phyloP scores from a whole-genome alignment of 176 grass and related monocot genomes.

The Juncus inflexus region DNA sequence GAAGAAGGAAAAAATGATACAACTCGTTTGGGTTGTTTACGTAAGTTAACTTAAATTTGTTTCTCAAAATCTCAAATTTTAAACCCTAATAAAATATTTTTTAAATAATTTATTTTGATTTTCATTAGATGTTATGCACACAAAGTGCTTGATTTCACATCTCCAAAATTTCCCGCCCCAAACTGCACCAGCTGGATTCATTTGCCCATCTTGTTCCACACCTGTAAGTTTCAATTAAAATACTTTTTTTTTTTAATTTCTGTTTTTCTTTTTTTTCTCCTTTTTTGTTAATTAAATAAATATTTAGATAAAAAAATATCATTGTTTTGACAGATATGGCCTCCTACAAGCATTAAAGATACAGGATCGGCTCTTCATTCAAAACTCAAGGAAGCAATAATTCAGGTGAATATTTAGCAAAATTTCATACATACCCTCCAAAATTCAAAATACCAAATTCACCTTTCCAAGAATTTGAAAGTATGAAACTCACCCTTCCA shows the following conservation, averaged over 20 bases:
- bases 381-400: conserved; percentile 79
- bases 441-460: too few species aligned
- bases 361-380: conserved; percentile 74
- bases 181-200: conserved; percentile 89
- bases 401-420: conserved; percentile 35
- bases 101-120: conserved; percentile 10
- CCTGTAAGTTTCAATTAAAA: conserved; percentile 50
- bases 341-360: conserved; percentile 94
- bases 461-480: too few species aligned
- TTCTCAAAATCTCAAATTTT: conserved; percentile 9
- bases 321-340: conserved; percentile 65
- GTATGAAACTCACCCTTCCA: too few species aligned
- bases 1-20: conserved; percentile 75
- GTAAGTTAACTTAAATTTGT: conserved; percentile 60
- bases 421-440: too few species aligned
- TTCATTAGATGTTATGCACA: conserved; percentile 82
- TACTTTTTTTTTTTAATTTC: background rate
- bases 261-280: conserved; percentile 9
- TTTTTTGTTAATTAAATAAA: background rate
- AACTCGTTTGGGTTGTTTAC: conserved; percentile 90
- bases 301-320: background rate
- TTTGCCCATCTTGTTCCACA: conserved; percentile 72
- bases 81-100: background rate
- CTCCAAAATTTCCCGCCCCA: conserved; percentile 60
- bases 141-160: conserved; percentile 84